These are phyloP conservation scores for Amoebophrya sp. DNA, from an alignment of 169 alveolate species.

Conservation along the genomic window DNA sequence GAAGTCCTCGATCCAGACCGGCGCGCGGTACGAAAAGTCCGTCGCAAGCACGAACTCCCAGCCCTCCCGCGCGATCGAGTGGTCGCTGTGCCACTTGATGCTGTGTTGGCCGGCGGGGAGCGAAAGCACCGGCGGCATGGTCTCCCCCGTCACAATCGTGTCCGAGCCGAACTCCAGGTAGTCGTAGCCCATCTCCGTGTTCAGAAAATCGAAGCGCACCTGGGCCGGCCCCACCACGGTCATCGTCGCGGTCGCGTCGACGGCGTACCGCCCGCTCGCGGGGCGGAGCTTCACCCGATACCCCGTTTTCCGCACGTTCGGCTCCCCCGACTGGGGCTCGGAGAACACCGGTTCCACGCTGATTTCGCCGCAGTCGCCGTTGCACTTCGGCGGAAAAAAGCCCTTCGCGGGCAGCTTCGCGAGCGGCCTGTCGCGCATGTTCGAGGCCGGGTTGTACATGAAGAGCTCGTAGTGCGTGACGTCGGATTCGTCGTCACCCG, in stretches of 20 bases:
- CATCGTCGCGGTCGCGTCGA: background rate
- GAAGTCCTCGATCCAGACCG: background rate
- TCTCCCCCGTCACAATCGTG: background rate
- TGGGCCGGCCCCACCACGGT: background rate
- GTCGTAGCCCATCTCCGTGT: background rate
- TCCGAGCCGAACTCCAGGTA: background rate
- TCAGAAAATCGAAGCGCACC: background rate
- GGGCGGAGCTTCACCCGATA: background rate
- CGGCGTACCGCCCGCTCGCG: background rate
- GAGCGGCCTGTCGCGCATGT: no score
- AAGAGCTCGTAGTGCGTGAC: background rate
- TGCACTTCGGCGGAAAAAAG: background rate
- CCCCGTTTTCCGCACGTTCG: background rate
- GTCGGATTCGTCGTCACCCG: background rate
- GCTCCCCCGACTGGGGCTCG: background rate
- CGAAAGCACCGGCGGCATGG: background rate
- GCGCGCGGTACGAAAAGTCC: background rate
- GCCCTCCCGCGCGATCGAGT: background rate
- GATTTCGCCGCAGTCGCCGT: background rate
- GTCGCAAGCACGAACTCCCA: background rate
- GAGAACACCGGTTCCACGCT: background rate
- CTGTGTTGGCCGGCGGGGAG: background rate
- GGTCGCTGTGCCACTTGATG: background rate
- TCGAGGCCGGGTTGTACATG: background rate
- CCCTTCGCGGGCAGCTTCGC: background rate